phyloP scores from a whole-genome alignment of 306 rosid genomes.

The Calophaca sinica region DNA sequence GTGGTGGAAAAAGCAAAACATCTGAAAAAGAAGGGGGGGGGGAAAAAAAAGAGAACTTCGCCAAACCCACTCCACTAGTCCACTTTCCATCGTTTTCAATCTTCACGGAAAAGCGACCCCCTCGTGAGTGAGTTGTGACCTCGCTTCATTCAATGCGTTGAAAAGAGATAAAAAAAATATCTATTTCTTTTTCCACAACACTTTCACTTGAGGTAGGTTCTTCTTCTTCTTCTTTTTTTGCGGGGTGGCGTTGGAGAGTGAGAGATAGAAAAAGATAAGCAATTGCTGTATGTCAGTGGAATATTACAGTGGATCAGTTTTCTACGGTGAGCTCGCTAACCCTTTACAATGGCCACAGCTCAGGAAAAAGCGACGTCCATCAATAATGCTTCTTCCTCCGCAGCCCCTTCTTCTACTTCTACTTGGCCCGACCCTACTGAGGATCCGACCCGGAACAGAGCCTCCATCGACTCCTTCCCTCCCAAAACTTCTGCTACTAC shows the following conservation, averaged over 20 bases:
- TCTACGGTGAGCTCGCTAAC: slow-evolving; percentile 69
- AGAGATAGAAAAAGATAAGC: neutral
- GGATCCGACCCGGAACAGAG: slow-evolving; percentile 52
- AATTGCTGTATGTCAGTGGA: slow-evolving; percentile 80
- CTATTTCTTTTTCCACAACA: too few species aligned
- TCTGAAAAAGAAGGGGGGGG: too few species aligned
- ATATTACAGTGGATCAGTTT: slow-evolving; percentile 57
- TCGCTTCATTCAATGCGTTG: slow-evolving; percentile 4
- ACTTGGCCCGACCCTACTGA: slow-evolving; percentile 39
- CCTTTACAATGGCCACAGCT: slow-evolving; percentile 91
- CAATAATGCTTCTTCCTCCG: neutral
- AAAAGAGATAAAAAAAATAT: neutral
- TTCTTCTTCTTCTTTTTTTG: slow-evolving; percentile 29
- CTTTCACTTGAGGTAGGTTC: too few species aligned
- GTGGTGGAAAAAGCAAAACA: neutral
- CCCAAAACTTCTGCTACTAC: slow-evolving; percentile 58
- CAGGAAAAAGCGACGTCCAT: slow-evolving; percentile 79
- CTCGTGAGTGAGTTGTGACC: neutral
- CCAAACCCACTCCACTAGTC: neutral
- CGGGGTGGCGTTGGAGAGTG: neutral
- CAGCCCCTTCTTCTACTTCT: slow-evolving; percentile 43
- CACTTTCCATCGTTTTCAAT: slow-evolving; percentile 10
- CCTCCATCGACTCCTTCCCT: slow-evolving; percentile 56
- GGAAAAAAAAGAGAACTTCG: too few species aligned
- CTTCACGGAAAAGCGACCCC: slow-evolving; percentile 31